phyloP scores from a whole-genome alignment of 345 rosid species.

The Tarenaya hassleriana region DNA sequence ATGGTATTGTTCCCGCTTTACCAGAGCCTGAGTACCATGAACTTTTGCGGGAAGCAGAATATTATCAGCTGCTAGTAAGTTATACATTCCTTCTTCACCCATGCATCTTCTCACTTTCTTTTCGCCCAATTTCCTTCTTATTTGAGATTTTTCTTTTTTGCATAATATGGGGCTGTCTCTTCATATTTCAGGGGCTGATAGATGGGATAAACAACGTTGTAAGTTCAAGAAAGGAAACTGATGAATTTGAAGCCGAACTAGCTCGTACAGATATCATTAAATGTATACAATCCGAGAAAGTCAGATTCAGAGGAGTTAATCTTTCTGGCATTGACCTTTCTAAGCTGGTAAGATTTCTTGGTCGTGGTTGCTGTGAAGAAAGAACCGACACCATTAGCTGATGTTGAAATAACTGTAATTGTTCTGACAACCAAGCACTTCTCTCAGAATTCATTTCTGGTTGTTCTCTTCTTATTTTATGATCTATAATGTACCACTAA shows the following conservation, averaged over 20 bases:
- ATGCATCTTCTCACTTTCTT: neutral
- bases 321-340: conserved; percentile 92
- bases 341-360: conserved; percentile 59
- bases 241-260: conserved; percentile 56
- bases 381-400: neutral
- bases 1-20: conserved; percentile 65
- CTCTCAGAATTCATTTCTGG: conserved; percentile 4
- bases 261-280: conserved; percentile 79
- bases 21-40: conserved; percentile 56
- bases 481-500: neutral
- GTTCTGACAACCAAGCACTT: conserved; percentile 1
- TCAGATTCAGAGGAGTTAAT: conserved; percentile 78
- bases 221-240: conserved; percentile 48
- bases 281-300: conserved; percentile 73
- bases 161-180: no score
- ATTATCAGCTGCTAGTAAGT: conserved; percentile 80
- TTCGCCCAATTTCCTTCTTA: neutral
- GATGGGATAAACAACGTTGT: conserved; percentile 42
- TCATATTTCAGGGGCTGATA: conserved; percentile 51
- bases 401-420: neutral
- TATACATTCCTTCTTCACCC: conserved; percentile 4
- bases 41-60: conserved; percentile 78
- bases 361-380: conserved; percentile 16
- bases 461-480: neutral
- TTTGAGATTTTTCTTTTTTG: neutral